Conservation (phyloP, 495 filamentous ascomycete species). For the Podospora tetraspora region DNA sequence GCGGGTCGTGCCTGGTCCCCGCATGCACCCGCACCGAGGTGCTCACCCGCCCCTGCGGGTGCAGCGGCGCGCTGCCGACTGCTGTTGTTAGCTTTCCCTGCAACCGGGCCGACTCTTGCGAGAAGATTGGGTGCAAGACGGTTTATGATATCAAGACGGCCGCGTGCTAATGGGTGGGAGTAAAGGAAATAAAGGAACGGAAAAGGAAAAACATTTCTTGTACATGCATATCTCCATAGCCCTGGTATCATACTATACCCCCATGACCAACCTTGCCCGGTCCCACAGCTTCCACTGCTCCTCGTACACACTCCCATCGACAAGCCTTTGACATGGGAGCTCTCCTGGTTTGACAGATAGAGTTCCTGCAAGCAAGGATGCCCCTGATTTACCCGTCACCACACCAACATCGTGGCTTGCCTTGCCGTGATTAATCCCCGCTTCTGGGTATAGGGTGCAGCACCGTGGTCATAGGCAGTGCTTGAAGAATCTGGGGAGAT, state of each 20-base stretch:
- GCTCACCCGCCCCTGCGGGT: constrained; percentile 24
- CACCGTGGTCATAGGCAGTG: background rate
- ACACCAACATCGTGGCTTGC: background rate
- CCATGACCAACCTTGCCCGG: background rate
- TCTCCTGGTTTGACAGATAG: no score
- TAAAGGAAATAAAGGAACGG: background rate
- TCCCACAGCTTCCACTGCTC: no score
- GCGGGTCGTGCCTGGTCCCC: constrained; percentile 26
- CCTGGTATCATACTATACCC: background rate
- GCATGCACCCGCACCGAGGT: constrained; percentile 26
- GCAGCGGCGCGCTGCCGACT: constrained; percentile 23
- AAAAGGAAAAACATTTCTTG: background rate
- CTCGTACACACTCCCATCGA: no score
- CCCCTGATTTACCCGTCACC: background rate
- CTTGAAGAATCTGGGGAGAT: background rate
- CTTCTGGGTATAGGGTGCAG: background rate
- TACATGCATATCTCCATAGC: background rate
- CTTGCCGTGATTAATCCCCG: background rate
- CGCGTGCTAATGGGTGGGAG: constrained; percentile 15
- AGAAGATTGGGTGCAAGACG: constrained; percentile 31
- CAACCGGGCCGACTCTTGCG: constrained; percentile 18
- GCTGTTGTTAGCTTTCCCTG: constrained; percentile 24
- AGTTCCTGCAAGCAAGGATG: background rate
- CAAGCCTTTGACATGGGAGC: no score
- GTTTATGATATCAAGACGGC: constrained; percentile 24